Evolutionary conservation across 176 grass and related monocot species (phyloP).

Genomic region (Musa schizocarpa): DNA sequence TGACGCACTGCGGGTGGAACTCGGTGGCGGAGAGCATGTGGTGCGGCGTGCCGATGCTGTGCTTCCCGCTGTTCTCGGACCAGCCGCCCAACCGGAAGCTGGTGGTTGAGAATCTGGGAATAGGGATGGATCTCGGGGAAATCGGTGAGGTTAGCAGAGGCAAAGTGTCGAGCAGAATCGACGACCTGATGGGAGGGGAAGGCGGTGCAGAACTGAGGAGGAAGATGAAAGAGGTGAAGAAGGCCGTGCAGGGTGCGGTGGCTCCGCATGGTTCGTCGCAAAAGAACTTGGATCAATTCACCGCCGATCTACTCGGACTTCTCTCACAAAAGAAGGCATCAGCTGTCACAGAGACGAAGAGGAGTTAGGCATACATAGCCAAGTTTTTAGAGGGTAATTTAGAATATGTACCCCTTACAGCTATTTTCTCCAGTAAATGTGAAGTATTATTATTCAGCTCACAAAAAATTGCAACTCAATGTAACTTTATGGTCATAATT

Average conservation of each 20-base stretch:
- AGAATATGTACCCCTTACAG: too few species aligned
- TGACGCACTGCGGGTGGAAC: slow-evolving; percentile 81
- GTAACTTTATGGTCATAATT: too few species aligned
- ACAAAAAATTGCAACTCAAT: too few species aligned
- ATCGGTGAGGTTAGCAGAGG: slow-evolving; percentile 25
- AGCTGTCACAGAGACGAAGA: too few species aligned
- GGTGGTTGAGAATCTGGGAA: slow-evolving; percentile 42
- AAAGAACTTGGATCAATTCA: slow-evolving; percentile 40
- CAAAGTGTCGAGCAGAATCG: slow-evolving; percentile 31
- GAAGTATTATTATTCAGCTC: too few species aligned
- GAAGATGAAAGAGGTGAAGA: slow-evolving; percentile 29
- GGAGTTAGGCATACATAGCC: too few species aligned
- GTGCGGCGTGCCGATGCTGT: slow-evolving; percentile 58
- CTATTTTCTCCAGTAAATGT: too few species aligned
- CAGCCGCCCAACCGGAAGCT: slow-evolving; percentile 54
- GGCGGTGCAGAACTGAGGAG: slow-evolving; percentile 21
- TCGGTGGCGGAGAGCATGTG: slow-evolving; percentile 58
- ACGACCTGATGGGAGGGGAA: slow-evolving; percentile 32
- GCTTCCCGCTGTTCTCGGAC: slow-evolving; percentile 67
- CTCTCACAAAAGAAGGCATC: neutral
- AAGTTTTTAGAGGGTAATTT: too few species aligned
- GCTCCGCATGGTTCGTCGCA: slow-evolving; percentile 42
- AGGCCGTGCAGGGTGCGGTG: slow-evolving; percentile 22
- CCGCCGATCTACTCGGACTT: slow-evolving; percentile 32
- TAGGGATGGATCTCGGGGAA: slow-evolving; percentile 40